Evolutionary conservation across 192 early-diverging fungal genomes (phyloP).

Genomic region (Gamsiella multidivaricata): DNA sequence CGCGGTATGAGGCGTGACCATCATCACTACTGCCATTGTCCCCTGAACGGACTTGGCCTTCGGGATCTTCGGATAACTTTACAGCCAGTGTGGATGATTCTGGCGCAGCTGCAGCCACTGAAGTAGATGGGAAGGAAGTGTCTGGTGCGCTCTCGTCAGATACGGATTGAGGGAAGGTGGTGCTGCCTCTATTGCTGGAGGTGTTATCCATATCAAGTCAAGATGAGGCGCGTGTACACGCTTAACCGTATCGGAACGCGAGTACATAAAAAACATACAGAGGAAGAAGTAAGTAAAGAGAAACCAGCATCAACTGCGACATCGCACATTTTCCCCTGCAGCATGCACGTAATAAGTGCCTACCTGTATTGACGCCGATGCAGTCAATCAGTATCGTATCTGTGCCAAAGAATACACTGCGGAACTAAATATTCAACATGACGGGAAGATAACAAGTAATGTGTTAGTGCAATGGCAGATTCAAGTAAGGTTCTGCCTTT

Average conservation of each 20-base stretch:
- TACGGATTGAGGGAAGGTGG: slow-evolving; percentile 17
- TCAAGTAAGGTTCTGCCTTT: background rate
- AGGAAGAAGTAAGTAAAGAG: background rate
- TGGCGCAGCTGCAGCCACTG: slow-evolving; percentile 43
- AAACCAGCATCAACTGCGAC: background rate
- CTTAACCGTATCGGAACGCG: slow-evolving; percentile 9
- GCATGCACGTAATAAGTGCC: background rate
- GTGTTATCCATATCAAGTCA: slow-evolving; percentile 28
- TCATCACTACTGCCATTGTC: slow-evolving; percentile 3
- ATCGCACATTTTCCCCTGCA: background rate
- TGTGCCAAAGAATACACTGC: background rate
- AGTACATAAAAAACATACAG: slow-evolving; percentile 10
- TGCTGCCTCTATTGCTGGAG: slow-evolving; percentile 19
- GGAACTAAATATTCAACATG: background rate
- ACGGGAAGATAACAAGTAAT: background rate
- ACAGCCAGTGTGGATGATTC: slow-evolving; percentile 45
- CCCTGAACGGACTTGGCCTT: slow-evolving; percentile 17
- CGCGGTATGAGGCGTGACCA: background rate
- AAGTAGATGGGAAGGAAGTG: slow-evolving; percentile 23
- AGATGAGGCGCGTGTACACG: slow-evolving; percentile 23
- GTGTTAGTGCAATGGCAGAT: no score
- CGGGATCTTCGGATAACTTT: slow-evolving; percentile 33
- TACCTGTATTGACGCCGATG: slow-evolving; percentile 8
- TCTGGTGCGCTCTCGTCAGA: background rate
- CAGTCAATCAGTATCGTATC: background rate